Evolutionary conservation across 495 filamentous ascomycete species (phyloP).

Genomic region (Aspergillus campestris): DNA sequence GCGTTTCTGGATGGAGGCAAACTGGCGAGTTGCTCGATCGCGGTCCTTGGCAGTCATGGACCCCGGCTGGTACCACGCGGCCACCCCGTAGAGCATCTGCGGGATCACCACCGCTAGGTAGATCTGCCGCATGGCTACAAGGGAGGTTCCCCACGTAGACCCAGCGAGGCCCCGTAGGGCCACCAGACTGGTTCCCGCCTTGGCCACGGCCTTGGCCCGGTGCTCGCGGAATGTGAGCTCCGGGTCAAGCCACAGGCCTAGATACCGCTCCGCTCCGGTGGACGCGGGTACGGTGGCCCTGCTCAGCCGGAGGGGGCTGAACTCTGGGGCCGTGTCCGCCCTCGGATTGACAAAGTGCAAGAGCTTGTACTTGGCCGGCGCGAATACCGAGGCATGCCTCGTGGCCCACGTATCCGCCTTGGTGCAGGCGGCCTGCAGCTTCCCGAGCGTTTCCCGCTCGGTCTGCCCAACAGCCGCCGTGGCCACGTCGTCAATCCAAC

Average conservation of each 20-base stretch:
- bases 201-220: constrained; percentile 6
- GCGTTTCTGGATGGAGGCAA: constrained; percentile 5
- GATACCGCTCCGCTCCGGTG: constrained; percentile 1
- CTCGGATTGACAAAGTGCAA: constrained; percentile 11
- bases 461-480: background rate
- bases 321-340: background rate
- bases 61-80: constrained; percentile 9
- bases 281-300: background rate
- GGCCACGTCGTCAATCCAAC: constrained; percentile 13
- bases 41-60: background rate
- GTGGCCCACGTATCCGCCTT: constrained; percentile 5
- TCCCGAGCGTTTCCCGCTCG: background rate
- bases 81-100: constrained; percentile 11
- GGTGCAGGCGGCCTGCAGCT: background rate
- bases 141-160: background rate
- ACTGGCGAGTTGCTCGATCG: background rate
- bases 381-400: constrained; percentile 12
- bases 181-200: background rate
- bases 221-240: constrained; percentile 8
- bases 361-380: constrained; percentile 8
- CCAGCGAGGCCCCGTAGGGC: background rate
- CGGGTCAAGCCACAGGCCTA: constrained; percentile 12
- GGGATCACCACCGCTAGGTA: constrained; percentile 17
- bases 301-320: background rate
- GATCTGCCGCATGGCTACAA: constrained; percentile 1